Conservation (phyloP, 192 early-diverging fungal genomes). For the Backusella liffmaniae region DNA sequence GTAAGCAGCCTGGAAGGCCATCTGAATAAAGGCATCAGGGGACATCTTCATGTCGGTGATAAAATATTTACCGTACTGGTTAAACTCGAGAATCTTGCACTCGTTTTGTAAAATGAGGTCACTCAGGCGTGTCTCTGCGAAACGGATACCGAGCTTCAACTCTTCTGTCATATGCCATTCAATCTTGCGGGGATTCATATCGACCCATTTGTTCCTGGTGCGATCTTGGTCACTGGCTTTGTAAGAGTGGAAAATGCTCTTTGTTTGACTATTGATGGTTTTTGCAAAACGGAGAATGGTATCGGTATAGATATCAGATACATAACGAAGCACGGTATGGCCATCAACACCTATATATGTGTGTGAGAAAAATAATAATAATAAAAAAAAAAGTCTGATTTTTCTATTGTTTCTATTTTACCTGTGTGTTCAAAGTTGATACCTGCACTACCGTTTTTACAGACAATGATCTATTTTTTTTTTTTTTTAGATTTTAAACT, state of each 20-base stretch:
- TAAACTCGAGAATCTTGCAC: constrained; percentile 60
- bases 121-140: constrained; percentile 41
- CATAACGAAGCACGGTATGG: constrained; percentile 47
- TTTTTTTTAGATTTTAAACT: background rate
- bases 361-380: background rate
- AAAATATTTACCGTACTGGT: constrained; percentile 42
- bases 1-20: constrained; percentile 80
- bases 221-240: background rate
- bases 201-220: constrained; percentile 4
- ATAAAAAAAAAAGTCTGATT: background rate
- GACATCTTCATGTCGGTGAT: constrained; percentile 38
- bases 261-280: constrained; percentile 42
- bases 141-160: constrained; percentile 40
- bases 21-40: constrained; percentile 44
- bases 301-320: constrained; percentile 49
- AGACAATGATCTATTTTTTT: constrained; percentile 58
- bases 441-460: constrained; percentile 75
- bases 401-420: constrained; percentile 18
- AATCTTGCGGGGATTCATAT: constrained; percentile 41
- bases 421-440: constrained; percentile 87
- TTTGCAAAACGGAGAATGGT: constrained; percentile 46
- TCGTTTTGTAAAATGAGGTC: constrained; percentile 58
- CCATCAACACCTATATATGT: constrained; percentile 41
- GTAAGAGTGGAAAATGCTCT: constrained; percentile 36
- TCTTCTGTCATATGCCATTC: constrained; percentile 42